Base-by-base conservation (phyloP, 257 asterid species). In the Solanum sejunctum region DNA sequence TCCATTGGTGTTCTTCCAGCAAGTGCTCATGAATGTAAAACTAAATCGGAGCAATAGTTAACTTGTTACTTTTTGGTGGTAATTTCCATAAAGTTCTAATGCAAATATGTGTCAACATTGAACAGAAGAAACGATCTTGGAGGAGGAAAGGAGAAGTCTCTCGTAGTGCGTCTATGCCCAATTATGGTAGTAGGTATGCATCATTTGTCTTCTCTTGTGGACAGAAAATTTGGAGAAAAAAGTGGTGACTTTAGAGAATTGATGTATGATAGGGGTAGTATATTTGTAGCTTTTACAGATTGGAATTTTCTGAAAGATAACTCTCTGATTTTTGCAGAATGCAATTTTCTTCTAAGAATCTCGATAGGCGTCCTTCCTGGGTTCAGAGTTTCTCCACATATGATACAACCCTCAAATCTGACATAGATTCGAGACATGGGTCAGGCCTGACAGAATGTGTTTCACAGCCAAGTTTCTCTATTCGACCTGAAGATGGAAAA, bases 41-140 rank as follows among this genome's bases (percentile, higher is more conserved):
- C 49, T 28, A 51, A 26, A 52, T 26, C 17, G 28, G 64, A 26
- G 49, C 69, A 39, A 55, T 54, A 28, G 47, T 47, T 51, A 51
- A 26, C 83, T 71, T 84, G 63, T 75, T 63, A 1, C 13, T 70
- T 17, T 43, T 36, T 23, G 51, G 66, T 63, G 39, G 49, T 84
- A 56, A 58, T 45, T 36, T 52, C 66, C 41, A 72, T 78, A 55
- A 52, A 45, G 63, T 75, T 75, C 32, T 60, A 58, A n/a, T 3
- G 0, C 78, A 64, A 55, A 84, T 85, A 64, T 89, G 63, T 67
- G 89, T 43, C 89, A 77, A 84, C 84, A 85, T 89, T 86, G 85
- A 85, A 90, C 98, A 97, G 99, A 93, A 92, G 90, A 93, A 92
- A 85, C 91, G 96, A 85, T 88, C 97, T 36, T 47, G 93, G 93